Base-by-base conservation (phyloP, 2,329 filamentous ascomycete genomes). In the Ophiostoma quercus region DNA sequence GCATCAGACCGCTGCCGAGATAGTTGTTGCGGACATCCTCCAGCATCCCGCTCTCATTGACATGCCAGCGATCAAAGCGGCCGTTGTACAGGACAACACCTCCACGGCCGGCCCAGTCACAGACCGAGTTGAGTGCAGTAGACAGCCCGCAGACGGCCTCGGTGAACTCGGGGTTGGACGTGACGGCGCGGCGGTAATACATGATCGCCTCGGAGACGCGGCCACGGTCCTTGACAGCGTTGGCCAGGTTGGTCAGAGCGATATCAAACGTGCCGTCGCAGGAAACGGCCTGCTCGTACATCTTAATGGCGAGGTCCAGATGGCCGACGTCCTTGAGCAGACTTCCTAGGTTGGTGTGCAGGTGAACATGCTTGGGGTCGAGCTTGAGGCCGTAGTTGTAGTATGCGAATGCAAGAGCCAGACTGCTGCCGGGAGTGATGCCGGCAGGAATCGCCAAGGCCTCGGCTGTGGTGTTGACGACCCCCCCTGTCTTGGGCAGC, bases 181-280 rank as follows among this genome's bases (percentile, higher is more conserved):
- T 85, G 11, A 99, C 94, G 54, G 95, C 95, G 73, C 94, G 88
- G 76, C 88, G 92, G 81, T 99, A 99, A 78, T 96, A 98, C 34
- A 83, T 81, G 71, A 99, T 98, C 1, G 95, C 95, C 77, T 99
- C 95, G 70, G 88, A 91, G 74, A 98, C 92, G 62, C 92, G 88
- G 2, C 95, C 95, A 74, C 96, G 92, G 78, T 99, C 95, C 79
- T 99, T 99, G 74, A 99, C 94, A 9, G 95, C 95, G 78, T 99
- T 99, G 69, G 95, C 95, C 29, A 99, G 84, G 76, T 99, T 99
- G 3, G 95, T 96, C 69, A 99, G 82, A 43, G 95, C 95, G 76
- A 99, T 99, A 76, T 99, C 95, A 76, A 99, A 99, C 32, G 89
- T 92, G n/a, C 88, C 88, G 78, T 99, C 95, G 77, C 94, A 98